Conservation (phyloP, 495 filamentous ascomycete species). For the Penicillium fimorum region DNA sequence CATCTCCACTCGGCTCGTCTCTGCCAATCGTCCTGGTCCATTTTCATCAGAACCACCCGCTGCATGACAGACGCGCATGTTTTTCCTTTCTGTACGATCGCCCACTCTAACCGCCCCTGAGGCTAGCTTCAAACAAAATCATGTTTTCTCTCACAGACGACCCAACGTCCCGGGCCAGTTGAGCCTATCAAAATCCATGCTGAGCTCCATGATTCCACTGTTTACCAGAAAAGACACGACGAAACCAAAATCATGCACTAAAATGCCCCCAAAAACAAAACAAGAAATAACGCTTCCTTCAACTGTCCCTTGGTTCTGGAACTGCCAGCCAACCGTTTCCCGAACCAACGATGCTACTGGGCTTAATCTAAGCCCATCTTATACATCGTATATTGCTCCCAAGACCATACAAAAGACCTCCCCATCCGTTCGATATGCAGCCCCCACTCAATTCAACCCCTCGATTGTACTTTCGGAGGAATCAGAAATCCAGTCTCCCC, state of each 20-base stretch:
- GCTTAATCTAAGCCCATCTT: not conserved
- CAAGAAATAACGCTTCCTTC: constrained; percentile 9
- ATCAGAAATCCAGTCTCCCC: constrained; percentile 13
- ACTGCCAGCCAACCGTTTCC: constrained; percentile 29
- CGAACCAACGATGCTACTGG: constrained; percentile 8
- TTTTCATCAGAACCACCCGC: constrained; percentile 6
- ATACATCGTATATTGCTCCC: not conserved
- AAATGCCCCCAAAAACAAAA: constrained; percentile 8
- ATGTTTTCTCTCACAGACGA: constrained; percentile 26
- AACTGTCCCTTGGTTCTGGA: constrained; percentile 28
- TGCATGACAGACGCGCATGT: constrained; percentile 11
- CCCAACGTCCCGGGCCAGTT: constrained; percentile 32
- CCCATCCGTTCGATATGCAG: constrained; percentile 6
- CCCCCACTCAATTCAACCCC: constrained; percentile 17
- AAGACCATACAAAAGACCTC: not conserved
- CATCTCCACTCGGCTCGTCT: constrained; percentile 1
- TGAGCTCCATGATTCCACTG: constrained; percentile 7
- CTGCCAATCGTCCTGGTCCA: constrained; percentile 6
- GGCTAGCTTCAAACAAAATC: constrained; percentile 33
- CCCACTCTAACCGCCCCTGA: constrained; percentile 28
- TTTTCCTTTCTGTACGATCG: constrained; percentile 18
- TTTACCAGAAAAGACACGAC: constrained; percentile 9
- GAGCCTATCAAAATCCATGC: constrained; percentile 26
- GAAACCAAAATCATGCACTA: constrained; percentile 12
- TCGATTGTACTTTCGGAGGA: constrained; percentile 28